Evolutionary conservation across 169 alveolate species (phyloP).

Genomic region (Plasmodium fragile): DNA sequence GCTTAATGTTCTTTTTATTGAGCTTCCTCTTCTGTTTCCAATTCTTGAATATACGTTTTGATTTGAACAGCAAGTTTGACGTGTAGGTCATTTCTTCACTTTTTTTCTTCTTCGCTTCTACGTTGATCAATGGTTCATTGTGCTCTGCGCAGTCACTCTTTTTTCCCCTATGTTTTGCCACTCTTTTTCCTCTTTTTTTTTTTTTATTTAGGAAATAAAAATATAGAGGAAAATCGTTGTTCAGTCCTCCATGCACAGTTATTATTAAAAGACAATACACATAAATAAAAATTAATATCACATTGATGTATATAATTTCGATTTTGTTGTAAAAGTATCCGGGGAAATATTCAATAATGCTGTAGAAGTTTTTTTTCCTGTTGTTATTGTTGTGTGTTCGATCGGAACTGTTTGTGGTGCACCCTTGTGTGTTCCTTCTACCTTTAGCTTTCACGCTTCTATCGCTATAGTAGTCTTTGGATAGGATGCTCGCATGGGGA

Average conservation of each 20-base stretch:
- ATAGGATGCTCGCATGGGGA: neutral
- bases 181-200: constrained; percentile 33
- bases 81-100: constrained; percentile 51
- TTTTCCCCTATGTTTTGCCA: constrained; percentile 9
- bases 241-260: constrained; percentile 67
- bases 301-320: constrained; percentile 42
- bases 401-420: neutral
- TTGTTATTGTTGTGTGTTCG: neutral
- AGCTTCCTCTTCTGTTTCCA: constrained; percentile 61
- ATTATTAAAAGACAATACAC: constrained; percentile 35
- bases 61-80: constrained; percentile 52
- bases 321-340: constrained; percentile 33
- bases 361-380: constrained; percentile 10
- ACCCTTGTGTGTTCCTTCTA: neutral
- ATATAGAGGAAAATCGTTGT: constrained; percentile 61
- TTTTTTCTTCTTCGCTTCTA: constrained; percentile 14
- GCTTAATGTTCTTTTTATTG: constrained; percentile 38
- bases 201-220: constrained; percentile 63
- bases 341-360: constrained; percentile 58
- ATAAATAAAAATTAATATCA: constrained; percentile 54
- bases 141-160: constrained; percentile 8
- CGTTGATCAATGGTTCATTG: constrained; percentile 4
- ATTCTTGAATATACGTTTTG: constrained; percentile 32
- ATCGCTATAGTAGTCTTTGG: neutral
- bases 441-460: neutral